Percentiles rank a stretch among this genome's conserved stretches.
Conservation (phyloP, 1,139 yeast genomes). For the Suhomyces yuchorum region DNA sequence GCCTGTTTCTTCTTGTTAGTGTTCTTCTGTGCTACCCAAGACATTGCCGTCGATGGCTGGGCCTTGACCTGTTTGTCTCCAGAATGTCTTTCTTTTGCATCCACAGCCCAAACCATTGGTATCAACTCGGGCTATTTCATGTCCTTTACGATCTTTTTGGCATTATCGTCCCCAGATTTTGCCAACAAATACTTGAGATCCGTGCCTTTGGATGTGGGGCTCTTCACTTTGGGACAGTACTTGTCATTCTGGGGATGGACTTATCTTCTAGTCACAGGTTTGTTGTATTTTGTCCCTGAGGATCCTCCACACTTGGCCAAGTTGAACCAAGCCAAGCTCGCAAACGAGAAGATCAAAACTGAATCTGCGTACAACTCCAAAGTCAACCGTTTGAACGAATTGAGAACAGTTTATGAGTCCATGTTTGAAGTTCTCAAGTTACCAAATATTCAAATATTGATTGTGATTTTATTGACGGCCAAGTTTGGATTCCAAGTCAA, state of each 20-base stretch:
- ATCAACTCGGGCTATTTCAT: slow-evolving; percentile 90
- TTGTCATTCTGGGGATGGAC: slow-evolving; percentile 76
- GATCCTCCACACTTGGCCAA: slow-evolving; percentile 56
- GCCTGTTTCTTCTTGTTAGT: slow-evolving; percentile 72
- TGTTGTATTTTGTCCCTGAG: slow-evolving; percentile 64
- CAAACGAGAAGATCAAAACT: slow-evolving; percentile 34
- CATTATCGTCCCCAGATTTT: slow-evolving; percentile 89
- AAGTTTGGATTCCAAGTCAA: slow-evolving; percentile 94
- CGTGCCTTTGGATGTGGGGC: slow-evolving; percentile 62
- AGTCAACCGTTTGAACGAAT: slow-evolving; percentile 28
- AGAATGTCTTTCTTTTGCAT: slow-evolving; percentile 84
- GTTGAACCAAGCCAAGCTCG: slow-evolving; percentile 41
- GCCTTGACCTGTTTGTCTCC: slow-evolving; percentile 84
- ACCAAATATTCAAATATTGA: slow-evolving; percentile 74
- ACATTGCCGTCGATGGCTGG: slow-evolving; percentile 99
- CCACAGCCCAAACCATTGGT: slow-evolving; percentile 97
- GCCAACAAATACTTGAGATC: slow-evolving; percentile 79
- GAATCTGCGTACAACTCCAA: slow-evolving; percentile 32
- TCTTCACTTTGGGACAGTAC: slow-evolving; percentile 73
- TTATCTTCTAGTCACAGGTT: slow-evolving; percentile 66
- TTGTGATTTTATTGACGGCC: slow-evolving; percentile 72
- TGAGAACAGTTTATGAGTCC: slow-evolving; percentile 61
- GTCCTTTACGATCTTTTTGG: slow-evolving; percentile 87
- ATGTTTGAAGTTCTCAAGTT: slow-evolving; percentile 78
- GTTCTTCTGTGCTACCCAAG: slow-evolving; percentile 94